A percentile compares a stretch with the other conserved stretches of the same genome.
Evolutionary conservation across 371 early-diverging fungal genomes (phyloP).

Genomic region (Mucor velutinosus): DNA sequence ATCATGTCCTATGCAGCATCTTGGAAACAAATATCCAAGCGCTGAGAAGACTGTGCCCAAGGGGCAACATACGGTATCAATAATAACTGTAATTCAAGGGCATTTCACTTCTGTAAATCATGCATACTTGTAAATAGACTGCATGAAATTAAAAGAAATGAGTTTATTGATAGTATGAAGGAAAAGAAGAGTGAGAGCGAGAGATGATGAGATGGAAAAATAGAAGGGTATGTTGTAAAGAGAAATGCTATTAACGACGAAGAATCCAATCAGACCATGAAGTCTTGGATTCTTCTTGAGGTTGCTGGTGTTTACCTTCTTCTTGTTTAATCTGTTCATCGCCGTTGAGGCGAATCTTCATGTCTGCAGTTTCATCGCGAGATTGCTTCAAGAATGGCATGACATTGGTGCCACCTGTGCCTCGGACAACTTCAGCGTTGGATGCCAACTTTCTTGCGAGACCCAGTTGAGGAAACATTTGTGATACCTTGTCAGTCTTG

Average conservation of each 20-base stretch:
- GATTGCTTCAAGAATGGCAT: slow-evolving; percentile 83
- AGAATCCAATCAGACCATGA: slow-evolving; percentile 36
- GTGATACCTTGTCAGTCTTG: slow-evolving; percentile 36
- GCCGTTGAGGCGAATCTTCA: slow-evolving; percentile 18
- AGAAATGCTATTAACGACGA: slow-evolving; percentile 23
- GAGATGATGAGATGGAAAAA: neutral
- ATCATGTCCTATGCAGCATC: too few relatives aligned
- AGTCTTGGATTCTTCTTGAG: slow-evolving; percentile 9
- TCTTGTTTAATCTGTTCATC: neutral
- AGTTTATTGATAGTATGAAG: neutral
- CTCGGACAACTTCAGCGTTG: slow-evolving; percentile 67
- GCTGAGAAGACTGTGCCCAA: too few relatives aligned
- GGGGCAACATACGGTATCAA: too few relatives aligned
- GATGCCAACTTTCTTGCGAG: slow-evolving; percentile 62
- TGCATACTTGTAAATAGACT: too few relatives aligned
- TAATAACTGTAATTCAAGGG: too few relatives aligned
- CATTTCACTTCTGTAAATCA: too few relatives aligned
- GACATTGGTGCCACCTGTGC: slow-evolving; percentile 96
- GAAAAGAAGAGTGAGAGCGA: neutral
- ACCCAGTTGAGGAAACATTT: slow-evolving; percentile 50
- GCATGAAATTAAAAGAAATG: neutral
- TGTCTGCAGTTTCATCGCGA: slow-evolving; percentile 61
- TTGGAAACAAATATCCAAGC: too few relatives aligned
- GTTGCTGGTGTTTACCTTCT: neutral
- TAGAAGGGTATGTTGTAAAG: neutral